A percentile compares a stretch with the other conserved stretches of the same genome.
Conservation (phyloP, 768 basidiomycete genomes). For the Serpula lacrymans region DNA sequence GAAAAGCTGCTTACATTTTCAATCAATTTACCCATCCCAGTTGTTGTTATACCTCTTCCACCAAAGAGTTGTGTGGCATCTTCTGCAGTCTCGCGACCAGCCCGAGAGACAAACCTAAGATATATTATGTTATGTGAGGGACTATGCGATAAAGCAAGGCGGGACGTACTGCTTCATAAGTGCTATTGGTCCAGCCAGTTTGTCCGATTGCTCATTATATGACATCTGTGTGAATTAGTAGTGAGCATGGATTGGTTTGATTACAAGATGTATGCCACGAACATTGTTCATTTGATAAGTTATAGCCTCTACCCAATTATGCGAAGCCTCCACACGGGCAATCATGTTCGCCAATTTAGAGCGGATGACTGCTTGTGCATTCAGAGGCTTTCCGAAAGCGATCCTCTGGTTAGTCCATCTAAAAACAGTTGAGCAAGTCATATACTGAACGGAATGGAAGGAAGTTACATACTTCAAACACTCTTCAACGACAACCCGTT, state of each 20-base stretch:
- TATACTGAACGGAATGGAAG: neutral
- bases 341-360: constrained; percentile 89
- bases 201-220: constrained; percentile 79
- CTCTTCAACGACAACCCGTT: constrained; percentile 83
- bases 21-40: constrained; percentile 83
- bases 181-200: constrained; percentile 85
- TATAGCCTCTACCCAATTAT: constrained; percentile 86
- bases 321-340: constrained; percentile 78
- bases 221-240: constrained; percentile 58
- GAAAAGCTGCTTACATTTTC: constrained; percentile 58
- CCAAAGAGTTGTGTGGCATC: constrained; percentile 87
- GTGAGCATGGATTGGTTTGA: neutral
- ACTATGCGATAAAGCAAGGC: neutral
- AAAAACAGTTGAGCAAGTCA: constrained; percentile 8
- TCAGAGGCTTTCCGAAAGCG: constrained; percentile 87
- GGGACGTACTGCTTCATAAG: constrained; percentile 77
- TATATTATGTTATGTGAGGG: constrained; percentile 7
- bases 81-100: constrained; percentile 47
- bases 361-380: constrained; percentile 82
- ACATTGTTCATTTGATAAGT: constrained; percentile 94
- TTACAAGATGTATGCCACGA: constrained; percentile 11
- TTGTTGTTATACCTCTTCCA: constrained; percentile 80
- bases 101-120: constrained; percentile 61
- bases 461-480: constrained; percentile 64
- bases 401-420: constrained; percentile 89